Evolutionary conservation across 2,329 filamentous ascomycete genomes (phyloP), one percentile per base, ranked within the genome.

Genomic region (Trichoderma koningii): DNA sequence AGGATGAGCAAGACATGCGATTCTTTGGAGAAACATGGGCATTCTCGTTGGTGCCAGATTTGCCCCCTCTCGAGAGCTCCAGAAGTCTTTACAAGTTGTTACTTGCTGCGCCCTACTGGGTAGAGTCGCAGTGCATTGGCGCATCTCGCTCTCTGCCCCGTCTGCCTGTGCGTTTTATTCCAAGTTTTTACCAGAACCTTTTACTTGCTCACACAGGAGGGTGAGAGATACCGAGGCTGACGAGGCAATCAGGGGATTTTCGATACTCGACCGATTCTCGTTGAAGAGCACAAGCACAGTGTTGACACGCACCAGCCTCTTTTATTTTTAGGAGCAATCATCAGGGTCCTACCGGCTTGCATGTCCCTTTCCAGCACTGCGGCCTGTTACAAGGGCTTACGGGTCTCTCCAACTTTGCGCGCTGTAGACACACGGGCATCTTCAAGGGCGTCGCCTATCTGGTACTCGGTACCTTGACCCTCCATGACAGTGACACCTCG

Each of bases 21-120:
- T 70, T 73, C 68, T 71, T 3, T 57, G 34, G 67, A 69, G 69
- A 70, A 72, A 63, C 69, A 72, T 71, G 67, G 30, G 12, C 50
- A 47, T 67, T 62, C 34, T 50, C 47, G 55, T 60, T 56, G 48
- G 69, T 71, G 70, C 66, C 56, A 60, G 17, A 68, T 68, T 64
- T 52, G 66, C 68, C 55, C 26, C 26, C 64, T 68, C 66, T 55
- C 45, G 51, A 50, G 26, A 17, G 48, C 53, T 52, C 52, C 34
- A 14, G 12, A 38, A 38, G 34, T 14, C 14, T 38, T 38, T 14
- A 38, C 34, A 38, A 3, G 34, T 12, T 3, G 34, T 38, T 38
- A n/a, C 65, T 59, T 67, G 55, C 19, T 59, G 45, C 55, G 42
- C 42, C 63, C 38, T 47, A 38, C 34, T 38, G 12, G 34, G 34